These are phyloP conservation scores for Sapria himalayana DNA, from an alignment of 345 rosid genomes.

Conservation along the genomic window DNA sequence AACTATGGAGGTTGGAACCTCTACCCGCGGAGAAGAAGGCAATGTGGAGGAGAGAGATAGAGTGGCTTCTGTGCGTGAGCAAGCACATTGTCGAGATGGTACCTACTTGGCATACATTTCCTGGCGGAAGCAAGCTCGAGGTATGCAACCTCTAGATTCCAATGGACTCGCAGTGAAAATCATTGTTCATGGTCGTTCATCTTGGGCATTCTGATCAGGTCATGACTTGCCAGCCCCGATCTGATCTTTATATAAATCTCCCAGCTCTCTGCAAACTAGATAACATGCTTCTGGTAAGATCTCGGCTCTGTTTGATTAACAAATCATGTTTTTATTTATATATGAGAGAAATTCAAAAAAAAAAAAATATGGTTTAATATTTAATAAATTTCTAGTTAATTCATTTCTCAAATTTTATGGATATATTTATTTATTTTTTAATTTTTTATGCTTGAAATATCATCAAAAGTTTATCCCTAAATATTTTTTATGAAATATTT, in stretches of 20 bases:
- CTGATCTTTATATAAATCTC: slow-evolving; percentile 76
- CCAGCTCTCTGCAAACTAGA: slow-evolving; percentile 88
- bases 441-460: no score
- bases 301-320: neutral
- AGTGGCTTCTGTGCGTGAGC: slow-evolving; percentile 81
- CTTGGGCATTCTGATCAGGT: slow-evolving; percentile 23
- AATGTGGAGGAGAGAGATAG: slow-evolving; percentile 97
- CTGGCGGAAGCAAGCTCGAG: slow-evolving; percentile 95
- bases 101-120: slow-evolving; percentile 90
- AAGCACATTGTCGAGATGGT: slow-evolving; percentile 90
- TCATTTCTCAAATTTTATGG: no score
- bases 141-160: slow-evolving; percentile 20
- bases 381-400: no score
- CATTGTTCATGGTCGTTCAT: neutral
- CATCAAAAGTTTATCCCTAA: no score
- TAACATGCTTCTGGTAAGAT: slow-evolving; percentile 86
- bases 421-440: slow-evolving; percentile 4
- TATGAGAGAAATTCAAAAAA: neutral
- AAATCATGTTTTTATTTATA: no score
- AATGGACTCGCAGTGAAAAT: no score
- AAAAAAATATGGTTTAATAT: no score
- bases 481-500: no score
- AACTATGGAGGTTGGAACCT: slow-evolving; percentile 93
- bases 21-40: slow-evolving; percentile 57
- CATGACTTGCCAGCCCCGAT: slow-evolving; percentile 86